Percentiles rank a stretch among this genome's conserved stretches.
Evolutionary conservation across 1,284 basidiomycete genomes (phyloP).

Genomic region (Cryptococcus jaspeensis): DNA sequence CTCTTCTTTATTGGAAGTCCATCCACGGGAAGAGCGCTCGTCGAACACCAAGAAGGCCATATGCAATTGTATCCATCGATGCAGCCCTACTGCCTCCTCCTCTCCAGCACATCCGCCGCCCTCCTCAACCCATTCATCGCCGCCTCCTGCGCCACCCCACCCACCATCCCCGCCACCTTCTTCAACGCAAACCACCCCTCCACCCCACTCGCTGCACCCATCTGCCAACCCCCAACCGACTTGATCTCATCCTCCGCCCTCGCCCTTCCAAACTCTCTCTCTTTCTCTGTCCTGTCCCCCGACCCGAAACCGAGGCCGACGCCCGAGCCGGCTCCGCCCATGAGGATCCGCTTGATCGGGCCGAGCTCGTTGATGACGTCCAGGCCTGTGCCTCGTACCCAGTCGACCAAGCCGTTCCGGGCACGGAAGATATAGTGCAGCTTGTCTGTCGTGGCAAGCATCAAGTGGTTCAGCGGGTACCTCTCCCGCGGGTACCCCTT

Average conservation of each 20-base stretch:
- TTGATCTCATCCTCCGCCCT: conserved; percentile 15
- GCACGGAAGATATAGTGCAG: conserved; percentile 78
- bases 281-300: conserved; percentile 1
- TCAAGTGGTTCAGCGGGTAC: conserved; percentile 79
- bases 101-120: conserved; percentile 16
- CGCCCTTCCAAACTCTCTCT: conserved; percentile 25
- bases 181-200: conserved; percentile 40
- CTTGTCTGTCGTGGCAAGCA: conserved; percentile 82
- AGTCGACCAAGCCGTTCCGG: conserved; percentile 68
- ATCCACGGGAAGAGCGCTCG: too few relatives aligned
- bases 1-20: too few relatives aligned
- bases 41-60: too few relatives aligned
- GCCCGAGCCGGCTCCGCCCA: conserved; percentile 69
- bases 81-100: conserved; percentile 5
- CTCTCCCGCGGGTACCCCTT: conserved; percentile 73
- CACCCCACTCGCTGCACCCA: conserved; percentile 29
- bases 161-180: conserved; percentile 27
- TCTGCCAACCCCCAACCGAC: conserved; percentile 24
- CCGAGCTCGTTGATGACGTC: conserved; percentile 88
- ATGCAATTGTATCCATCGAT: too few relatives aligned
- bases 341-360: conserved; percentile 73
- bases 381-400: conserved; percentile 80
- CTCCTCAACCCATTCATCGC: conserved; percentile 30
- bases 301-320: background rate
- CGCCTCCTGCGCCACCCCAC: conserved; percentile 30